Base-by-base conservation (phyloP, 2,329 filamentous ascomycete species). In the Coniella vitis region DNA sequence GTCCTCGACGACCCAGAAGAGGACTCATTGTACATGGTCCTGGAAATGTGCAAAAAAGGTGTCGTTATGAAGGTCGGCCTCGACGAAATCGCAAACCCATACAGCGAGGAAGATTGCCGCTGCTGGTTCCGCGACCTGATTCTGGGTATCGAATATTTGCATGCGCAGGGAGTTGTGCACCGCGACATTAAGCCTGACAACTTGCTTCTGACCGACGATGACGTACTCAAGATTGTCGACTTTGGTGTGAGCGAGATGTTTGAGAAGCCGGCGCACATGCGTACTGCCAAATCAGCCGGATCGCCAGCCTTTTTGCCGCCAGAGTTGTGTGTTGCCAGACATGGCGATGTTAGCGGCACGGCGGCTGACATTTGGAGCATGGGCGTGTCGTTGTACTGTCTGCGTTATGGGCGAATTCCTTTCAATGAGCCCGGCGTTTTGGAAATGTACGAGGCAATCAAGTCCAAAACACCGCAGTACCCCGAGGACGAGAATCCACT, bases 211-310 rank as follows among this genome's bases (percentile, higher is more conserved):
- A 95, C 90, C 0, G 79, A 84, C 32, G 90, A 96, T 48, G 86
- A 97, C 59, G 83, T 95, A n/a, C 78, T 98, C 45, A 98, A 97
- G 65, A 86, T 98, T 56, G 90, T 95, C 45, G 93, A 97, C 65
- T 98, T 98, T 73, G 93, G 93, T n/a, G 93, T 97, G 7, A 97
- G 91, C 1, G 91, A 98, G 63, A 96, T 98, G 83, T 98, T 98
- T 58, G 86, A 91, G 62, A 95, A 94, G 64, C 61, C 71, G 2
- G 75, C 86, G 2, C 78, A 88, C 39, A 97, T 97, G 93, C 83
- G 82, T 63, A 95, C 89, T 0, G 83, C 86, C 51, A 98, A 97
- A 68, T 91, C 90, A 3, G 90, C 90, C 10, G 93, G 93, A 1
- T 96, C 90, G 3, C 93, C 93, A 0, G 93, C 93, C 0, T 98